Evolutionary conservation across 23 red algal genomes (phyloP).

Genomic region (Agarophyton chilense): DNA sequence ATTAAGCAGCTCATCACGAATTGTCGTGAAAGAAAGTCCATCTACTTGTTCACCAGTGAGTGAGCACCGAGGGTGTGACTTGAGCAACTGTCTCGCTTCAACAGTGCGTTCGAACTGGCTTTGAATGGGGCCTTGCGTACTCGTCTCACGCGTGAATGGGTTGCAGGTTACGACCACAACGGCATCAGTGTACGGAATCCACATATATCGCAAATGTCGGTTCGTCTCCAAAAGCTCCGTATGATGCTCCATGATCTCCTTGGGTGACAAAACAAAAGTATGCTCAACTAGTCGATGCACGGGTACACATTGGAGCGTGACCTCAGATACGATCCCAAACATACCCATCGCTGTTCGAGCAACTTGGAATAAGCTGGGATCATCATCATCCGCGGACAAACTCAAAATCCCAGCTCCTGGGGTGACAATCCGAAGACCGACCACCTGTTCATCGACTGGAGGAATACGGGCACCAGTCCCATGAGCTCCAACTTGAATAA

Average conservation of each 20-base stretch:
- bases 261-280: slow-evolving; percentile 51
- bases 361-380: slow-evolving; percentile 58
- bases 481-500: slow-evolving; percentile 92
- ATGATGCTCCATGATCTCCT: slow-evolving; percentile 64
- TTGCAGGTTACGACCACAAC: slow-evolving; percentile 92
- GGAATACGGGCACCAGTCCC: slow-evolving; percentile 82
- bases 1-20: slow-evolving; percentile 78
- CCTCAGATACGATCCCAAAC: slow-evolving; percentile 82
- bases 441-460: slow-evolving; percentile 89
- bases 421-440: slow-evolving; percentile 71
- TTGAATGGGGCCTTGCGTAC: background rate
- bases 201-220: slow-evolving; percentile 95
- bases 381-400: slow-evolving; percentile 60
- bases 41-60: slow-evolving; percentile 47
- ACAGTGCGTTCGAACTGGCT: slow-evolving; percentile 29
- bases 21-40: slow-evolving; percentile 55
- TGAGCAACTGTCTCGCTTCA: slow-evolving; percentile 55
- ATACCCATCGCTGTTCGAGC: slow-evolving; percentile 79
- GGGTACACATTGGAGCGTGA: slow-evolving; percentile 76
- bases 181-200: slow-evolving; percentile 89
- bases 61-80: background rate
- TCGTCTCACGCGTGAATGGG: slow-evolving; percentile 19
- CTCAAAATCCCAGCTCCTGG: slow-evolving; percentile 70
- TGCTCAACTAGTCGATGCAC: slow-evolving; percentile 79
- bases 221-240: slow-evolving; percentile 50